These are phyloP conservation scores for Scheffersomyces spartinae DNA, from an alignment of 805 yeast species.

Conservation along the genomic window DNA sequence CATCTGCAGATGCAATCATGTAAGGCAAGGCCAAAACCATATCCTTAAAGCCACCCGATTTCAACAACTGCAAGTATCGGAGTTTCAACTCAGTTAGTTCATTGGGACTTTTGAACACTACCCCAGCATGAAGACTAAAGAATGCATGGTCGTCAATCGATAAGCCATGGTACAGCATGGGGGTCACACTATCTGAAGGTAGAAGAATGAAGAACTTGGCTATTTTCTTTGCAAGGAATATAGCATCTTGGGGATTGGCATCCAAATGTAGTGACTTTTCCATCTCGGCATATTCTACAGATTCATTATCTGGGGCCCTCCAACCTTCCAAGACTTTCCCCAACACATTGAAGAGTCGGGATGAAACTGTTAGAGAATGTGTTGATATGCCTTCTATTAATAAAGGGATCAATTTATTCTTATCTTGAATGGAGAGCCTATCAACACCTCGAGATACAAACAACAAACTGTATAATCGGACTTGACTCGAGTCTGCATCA, in stretches of 20 bases:
- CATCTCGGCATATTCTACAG: constrained; percentile 27
- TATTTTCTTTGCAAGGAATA: constrained; percentile 35
- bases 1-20: constrained; percentile 54
- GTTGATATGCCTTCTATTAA: constrained; percentile 35
- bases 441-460: constrained; percentile 61
- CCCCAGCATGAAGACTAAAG: constrained; percentile 61
- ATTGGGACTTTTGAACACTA: constrained; percentile 35
- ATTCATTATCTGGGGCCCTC: constrained; percentile 37
- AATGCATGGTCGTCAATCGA: constrained; percentile 43
- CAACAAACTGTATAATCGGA: constrained; percentile 49
- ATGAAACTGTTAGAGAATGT: constrained; percentile 24
- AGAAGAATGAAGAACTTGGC: constrained; percentile 46
- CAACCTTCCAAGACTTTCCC: constrained; percentile 41
- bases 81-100: constrained; percentile 27
- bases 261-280: constrained; percentile 24
- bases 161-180: constrained; percentile 49
- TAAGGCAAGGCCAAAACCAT: constrained; percentile 33
- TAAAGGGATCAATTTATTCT: constrained; percentile 32
- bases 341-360: constrained; percentile 52
- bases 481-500: constrained; percentile 35
- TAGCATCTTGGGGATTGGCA: constrained; percentile 24
- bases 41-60: constrained; percentile 27
- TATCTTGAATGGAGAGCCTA: constrained; percentile 30
- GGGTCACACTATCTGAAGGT: constrained; percentile 23
- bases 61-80: constrained; percentile 26